Evolutionary conservation across 2,329 filamentous ascomycete species (phyloP).

Genomic region (Fusarium austroafricanum): DNA sequence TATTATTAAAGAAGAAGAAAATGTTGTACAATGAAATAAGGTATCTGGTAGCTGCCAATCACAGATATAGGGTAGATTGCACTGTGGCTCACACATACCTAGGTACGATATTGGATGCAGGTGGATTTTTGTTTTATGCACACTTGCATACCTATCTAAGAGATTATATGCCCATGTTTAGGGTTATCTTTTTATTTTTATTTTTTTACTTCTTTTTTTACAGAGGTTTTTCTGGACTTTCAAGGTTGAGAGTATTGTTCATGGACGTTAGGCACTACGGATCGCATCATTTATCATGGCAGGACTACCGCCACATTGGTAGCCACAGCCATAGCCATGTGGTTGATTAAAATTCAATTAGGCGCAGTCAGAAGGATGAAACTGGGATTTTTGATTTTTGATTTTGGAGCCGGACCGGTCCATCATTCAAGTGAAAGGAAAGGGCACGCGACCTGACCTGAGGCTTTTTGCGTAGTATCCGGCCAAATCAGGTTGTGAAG

Average conservation of each 20-base stretch:
- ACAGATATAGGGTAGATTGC: background rate
- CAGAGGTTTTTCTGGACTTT: background rate
- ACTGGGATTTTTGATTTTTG: background rate
- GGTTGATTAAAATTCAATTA: background rate
- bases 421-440: constrained; percentile 12
- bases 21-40: background rate
- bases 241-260: background rate
- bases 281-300: background rate
- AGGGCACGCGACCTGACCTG: constrained; percentile 30
- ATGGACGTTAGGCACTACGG: too few species aligned
- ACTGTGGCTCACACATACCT: background rate
- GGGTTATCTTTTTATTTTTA: too few species aligned
- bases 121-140: background rate
- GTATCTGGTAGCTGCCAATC: background rate
- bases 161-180: background rate
- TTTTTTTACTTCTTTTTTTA: too few species aligned
- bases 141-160: background rate
- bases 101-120: background rate
- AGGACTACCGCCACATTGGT: constrained; percentile 8
- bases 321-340: constrained; percentile 12
- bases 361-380: constrained; percentile 12
- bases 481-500: constrained; percentile 20
- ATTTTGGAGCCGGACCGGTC: constrained; percentile 27
- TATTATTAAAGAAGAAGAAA: background rate
- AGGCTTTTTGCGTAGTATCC: constrained; percentile 13